phyloP scores from a whole-genome alignment of 2,329 filamentous ascomycete genomes.

The Talaromyces atroroseus region DNA sequence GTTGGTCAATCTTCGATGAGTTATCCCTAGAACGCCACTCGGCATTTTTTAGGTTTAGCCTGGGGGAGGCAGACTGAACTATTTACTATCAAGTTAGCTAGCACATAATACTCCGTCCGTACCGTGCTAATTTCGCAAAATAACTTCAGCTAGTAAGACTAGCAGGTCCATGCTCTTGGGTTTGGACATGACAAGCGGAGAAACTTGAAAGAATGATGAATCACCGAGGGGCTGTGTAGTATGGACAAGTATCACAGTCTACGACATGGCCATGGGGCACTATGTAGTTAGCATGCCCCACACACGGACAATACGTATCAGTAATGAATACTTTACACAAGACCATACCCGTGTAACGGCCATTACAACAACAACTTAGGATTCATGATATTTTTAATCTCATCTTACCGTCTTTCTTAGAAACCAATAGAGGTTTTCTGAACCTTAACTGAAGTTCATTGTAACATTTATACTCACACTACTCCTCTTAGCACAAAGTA shows the following conservation, averaged over 20 bases:
- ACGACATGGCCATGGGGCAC: neutral
- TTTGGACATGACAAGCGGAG: neutral
- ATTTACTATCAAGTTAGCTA: neutral
- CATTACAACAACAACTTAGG: neutral
- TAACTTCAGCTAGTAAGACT: slow-evolving; percentile 2
- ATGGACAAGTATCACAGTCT: neutral
- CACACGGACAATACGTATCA: neutral
- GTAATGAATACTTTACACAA: neutral
- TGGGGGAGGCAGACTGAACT: neutral
- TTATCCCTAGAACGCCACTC: neutral
- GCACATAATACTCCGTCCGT: neutral
- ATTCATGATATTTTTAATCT: no score
- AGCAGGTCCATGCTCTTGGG: neutral
- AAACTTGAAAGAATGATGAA: neutral
- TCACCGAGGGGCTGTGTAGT: neutral
- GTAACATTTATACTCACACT: neutral
- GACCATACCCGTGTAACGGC: neutral
- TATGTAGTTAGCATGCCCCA: neutral
- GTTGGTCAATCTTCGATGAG: neutral
- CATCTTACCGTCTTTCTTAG: neutral
- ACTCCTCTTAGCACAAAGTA: neutral
- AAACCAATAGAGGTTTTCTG: neutral
- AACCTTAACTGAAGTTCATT: neutral
- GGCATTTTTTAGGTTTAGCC: neutral
- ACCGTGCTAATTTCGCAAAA: neutral